Base-by-base conservation (phyloP, 768 basidiomycete species). In the Mycena vitilis region DNA sequence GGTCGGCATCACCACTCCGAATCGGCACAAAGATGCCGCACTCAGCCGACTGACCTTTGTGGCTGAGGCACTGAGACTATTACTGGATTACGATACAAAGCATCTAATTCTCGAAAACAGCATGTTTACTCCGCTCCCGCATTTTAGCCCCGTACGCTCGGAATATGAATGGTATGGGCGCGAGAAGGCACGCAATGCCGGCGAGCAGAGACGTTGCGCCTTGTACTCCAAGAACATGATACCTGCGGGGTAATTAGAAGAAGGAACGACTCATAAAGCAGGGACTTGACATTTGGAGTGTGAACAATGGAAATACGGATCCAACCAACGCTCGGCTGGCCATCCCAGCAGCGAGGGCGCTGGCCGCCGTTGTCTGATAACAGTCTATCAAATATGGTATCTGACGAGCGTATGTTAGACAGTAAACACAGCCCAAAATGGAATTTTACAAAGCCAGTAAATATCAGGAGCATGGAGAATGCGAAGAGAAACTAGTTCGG, bases 281-380 rank as follows among this genome's bases (percentile, higher is more conserved):
- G 44, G 6, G 16, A 15, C 6, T 16, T 45, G 13, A 45, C 68
- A 70, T 70, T 40, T 70, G 69, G 10, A 70, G 64, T 22, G 64
- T 10, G n/a, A 70, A 70, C 1, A 70, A 30, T 10, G 69, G 69
- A 44, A 70, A 70, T 9, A 54, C 60, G 47, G 60, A 62, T 18
- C 69, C 69, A 37, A 53, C 69, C 11, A 70, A 60, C 6, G 69
- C 64, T 2, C 69, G 54, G 55, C 63, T 70, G 15, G 69, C 64
- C 63, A 70, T 51, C 18, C 69, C 69, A 1, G 69, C 69, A 1
- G 69, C 69, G 9, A 70, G 56, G 10, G 69, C 69, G 49, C 64
- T 66, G 4, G 69, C 64, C 12, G 69, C 69, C 9, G 69, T 70
- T 54, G 62, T 61, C 15, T 63, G 53, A 34, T 70, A 70, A 25